These are phyloP conservation scores for Chenopodium berlandieri DNA, from an alignment of 148 eudicot species.

Conservation along the genomic window DNA sequence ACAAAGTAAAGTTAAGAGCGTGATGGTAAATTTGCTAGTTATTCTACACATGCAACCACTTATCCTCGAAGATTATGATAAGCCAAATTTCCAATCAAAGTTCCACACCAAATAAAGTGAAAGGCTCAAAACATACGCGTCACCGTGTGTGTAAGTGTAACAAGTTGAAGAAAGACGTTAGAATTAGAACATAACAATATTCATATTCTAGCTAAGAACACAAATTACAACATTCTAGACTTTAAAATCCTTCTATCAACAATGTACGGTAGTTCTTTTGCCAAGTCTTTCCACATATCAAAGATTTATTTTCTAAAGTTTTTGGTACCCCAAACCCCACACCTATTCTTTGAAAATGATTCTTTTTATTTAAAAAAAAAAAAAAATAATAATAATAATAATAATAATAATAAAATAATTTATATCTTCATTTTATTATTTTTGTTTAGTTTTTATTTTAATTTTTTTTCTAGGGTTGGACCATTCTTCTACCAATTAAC, in stretches of 20 bases:
- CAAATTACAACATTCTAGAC: slow-evolving; percentile 16
- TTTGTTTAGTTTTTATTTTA: not conserved
- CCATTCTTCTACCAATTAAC: not conserved
- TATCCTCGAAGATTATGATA: not conserved
- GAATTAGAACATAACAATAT: not conserved
- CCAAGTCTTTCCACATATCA: slow-evolving; percentile 13
- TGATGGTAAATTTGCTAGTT: too few relatives aligned
- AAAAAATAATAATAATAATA: too few relatives aligned
- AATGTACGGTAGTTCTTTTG: slow-evolving; percentile 18
- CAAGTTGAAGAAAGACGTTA: not conserved
- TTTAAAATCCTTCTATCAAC: slow-evolving; percentile 2
- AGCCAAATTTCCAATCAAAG: not conserved
- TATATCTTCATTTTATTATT: too few relatives aligned
- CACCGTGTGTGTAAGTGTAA: not conserved
- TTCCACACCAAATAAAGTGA: not conserved
- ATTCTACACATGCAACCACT: too few relatives aligned
- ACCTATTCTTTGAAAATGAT: slow-evolving; percentile 14
- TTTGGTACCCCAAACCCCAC: slow-evolving; percentile 2
- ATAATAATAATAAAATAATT: too few relatives aligned
- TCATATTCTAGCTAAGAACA: not conserved
- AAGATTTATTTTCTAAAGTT: not conserved
- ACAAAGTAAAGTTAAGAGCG: too few relatives aligned
- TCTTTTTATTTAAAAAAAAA: too few relatives aligned
- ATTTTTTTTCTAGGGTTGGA: not conserved
- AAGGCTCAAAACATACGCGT: not conserved